A percentile compares a stretch with the other conserved stretches of the same genome.
These are phyloP conservation scores for Saussurea involucrata DNA, from an alignment of 129 eudicot species.

Conservation along the genomic window DNA sequence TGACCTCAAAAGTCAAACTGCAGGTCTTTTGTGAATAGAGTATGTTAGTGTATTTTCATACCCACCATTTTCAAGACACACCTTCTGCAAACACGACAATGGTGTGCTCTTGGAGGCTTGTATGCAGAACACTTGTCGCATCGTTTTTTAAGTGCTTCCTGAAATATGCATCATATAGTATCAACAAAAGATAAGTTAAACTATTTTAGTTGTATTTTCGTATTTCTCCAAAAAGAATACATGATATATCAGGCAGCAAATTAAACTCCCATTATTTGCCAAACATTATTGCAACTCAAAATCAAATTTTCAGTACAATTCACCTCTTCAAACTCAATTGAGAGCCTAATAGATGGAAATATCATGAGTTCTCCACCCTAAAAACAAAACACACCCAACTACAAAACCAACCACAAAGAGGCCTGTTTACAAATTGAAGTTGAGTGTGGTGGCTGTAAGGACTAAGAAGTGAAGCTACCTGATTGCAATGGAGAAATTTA, in stretches of 20 bases:
- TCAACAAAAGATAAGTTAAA: not conserved
- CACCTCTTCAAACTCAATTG: too few relatives aligned
- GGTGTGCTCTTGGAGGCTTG: conserved; percentile 89
- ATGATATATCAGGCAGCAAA: not conserved
- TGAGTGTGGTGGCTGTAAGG: too few relatives aligned
- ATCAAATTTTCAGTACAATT: not conserved
- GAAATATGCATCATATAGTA: conserved; percentile 17
- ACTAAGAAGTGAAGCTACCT: too few relatives aligned
- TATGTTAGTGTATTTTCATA: conserved; percentile 7
- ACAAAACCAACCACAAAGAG: not conserved
- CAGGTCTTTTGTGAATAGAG: not conserved
- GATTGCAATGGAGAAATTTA: too few relatives aligned
- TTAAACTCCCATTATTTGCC: not conserved
- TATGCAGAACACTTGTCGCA: conserved; percentile 68
- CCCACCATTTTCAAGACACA: conserved; percentile 85
- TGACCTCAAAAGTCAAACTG: conserved; percentile 10
- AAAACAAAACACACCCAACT: not conserved
- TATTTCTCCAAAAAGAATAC: not conserved
- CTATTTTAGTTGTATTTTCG: not conserved
- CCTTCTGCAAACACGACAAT: conserved; percentile 83
- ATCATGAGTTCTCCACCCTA: not conserved
- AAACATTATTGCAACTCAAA: not conserved
- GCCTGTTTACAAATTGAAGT: too few relatives aligned
- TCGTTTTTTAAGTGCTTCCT: conserved; percentile 47
- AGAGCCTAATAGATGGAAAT: not conserved